Evolutionary conservation across 495 filamentous ascomycete species (phyloP), one percentile per base, ranked within the genome.

Genomic region (Parachaetomium inaequale): DNA sequence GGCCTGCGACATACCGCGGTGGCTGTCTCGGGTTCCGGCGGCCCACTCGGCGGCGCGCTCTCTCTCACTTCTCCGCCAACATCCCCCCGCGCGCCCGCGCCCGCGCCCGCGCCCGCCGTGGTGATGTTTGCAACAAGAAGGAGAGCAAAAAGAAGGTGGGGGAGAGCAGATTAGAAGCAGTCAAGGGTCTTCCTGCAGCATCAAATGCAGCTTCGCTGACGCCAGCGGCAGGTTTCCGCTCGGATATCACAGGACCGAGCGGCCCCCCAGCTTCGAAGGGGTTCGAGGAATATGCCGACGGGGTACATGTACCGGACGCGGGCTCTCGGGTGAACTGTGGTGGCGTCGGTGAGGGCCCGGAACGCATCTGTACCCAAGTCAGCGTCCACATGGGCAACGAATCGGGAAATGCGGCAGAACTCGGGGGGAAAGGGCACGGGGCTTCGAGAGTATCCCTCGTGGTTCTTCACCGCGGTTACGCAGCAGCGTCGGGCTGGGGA

Each of bases 181-280:
- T 28, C 42, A n/a, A 40, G 52, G 52, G 21, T 21, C 32, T 17
- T 47, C 36, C 15, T 23, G 59, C 50, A 55, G 52, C 25, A 31
- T 50, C 38, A 38, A 43, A 55, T 59, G 55, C 62, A 52, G 29
- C 40, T 10, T 50, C 53, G 42, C 46, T 63, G 61, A 58, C 53
- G 34, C 23, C 56, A 25, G 5, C 26, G 36, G 62, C 56, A 40
- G 55, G 49, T 47, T 54, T 45, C 59, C 59, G 59, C 25, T 38
- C 50, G 50, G 46, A 23, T 49, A 28, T 3, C 23, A 23, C 11
- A 7, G 34, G 46, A 14, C 23, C 23, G 28, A 15, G 42, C 42
- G 5, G n/a, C 4, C 19, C 57, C 19, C 46, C 10, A 45, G 3
- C 31, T 3, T 34, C 14, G 17, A 32, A 45, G 15, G 21, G 19